Conservation (phyloP, 2,329 filamentous ascomycete species). For the Grosmannia penicillata region DNA sequence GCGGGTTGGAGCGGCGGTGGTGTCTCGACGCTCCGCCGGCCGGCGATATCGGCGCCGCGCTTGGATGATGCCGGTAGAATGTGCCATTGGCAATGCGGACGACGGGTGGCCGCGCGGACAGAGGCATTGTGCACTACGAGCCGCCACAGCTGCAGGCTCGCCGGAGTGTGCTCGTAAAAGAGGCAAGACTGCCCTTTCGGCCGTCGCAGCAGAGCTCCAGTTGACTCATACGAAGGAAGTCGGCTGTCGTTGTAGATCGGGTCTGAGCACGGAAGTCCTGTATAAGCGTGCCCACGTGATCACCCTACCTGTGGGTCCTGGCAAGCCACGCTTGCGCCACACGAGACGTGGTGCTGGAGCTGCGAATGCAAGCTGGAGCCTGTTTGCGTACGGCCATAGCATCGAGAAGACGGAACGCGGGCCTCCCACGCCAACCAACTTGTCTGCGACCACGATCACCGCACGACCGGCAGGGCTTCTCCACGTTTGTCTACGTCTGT, state of each 20-base stretch:
- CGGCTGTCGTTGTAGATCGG: too few species aligned
- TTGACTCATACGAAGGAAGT: too few species aligned
- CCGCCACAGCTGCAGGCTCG: too few species aligned
- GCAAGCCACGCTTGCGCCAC: background rate
- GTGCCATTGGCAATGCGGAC: constrained; percentile 65
- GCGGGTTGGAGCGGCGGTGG: constrained; percentile 37
- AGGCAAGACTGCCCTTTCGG: too few species aligned
- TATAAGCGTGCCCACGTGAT: background rate
- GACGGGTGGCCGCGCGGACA: constrained; percentile 35
- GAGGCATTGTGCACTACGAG: constrained; percentile 26
- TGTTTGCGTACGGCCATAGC: constrained; percentile 3
- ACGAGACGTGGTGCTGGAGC: background rate
- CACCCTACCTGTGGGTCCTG: background rate
- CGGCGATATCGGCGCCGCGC: constrained; percentile 3
- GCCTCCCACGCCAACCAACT: too few species aligned
- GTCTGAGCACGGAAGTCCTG: too few species aligned
- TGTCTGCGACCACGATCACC: too few species aligned
- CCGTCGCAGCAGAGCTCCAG: background rate
- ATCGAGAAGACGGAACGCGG: too few species aligned
- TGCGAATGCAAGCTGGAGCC: constrained; percentile 12
- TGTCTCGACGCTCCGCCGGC: constrained; percentile 16
- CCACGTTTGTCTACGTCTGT: too few species aligned
- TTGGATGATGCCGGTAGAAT: constrained; percentile 67
- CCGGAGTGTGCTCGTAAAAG: too few species aligned
- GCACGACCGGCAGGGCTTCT: too few species aligned